Evolutionary conservation across 345 rosid species (phyloP), one percentile per base, ranked within the genome.

Genomic region (Rhodomyrtus tomentosa): DNA sequence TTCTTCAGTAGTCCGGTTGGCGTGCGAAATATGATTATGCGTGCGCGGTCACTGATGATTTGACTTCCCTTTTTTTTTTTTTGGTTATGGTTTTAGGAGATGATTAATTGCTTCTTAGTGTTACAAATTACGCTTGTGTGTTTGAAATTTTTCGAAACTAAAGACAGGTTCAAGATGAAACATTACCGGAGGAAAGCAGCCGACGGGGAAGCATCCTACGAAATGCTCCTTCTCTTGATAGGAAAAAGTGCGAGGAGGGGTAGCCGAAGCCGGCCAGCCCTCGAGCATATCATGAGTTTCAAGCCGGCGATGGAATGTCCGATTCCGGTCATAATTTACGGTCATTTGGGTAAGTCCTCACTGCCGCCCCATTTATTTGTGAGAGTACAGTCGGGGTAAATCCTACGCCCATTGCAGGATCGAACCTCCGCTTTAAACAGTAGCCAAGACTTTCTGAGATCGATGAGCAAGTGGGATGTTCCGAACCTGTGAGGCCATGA

Each of bases 241-340:
- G 32, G 32, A 1, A 18, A 18, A 62, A 20, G 24, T 62, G 24
- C 5, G 0, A 62, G 13, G 18, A 62, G 76, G 42, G 76, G 42
- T 7, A 62, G 24, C 10, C 21, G 8, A 8, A 4, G 10, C 36
- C 9, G 76, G 42, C 38, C 13, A 8, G 32, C 6, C 22, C 1
- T 62, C 5, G 8, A 29, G 0, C 3, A 1, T 62, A 32, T 59
- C 0, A 1, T 18, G 24, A 32, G 5, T 62, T 62, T 16, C 0
- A 0, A 0, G 8, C 3, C 0, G 0, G 5, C 11, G 2, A 62
- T 62, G 0, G 16, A 62, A 15, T 32, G 0, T 32, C 36, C 0
- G 3, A 1, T n/a, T n/a, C n/a, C n/a, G n/a, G n/a, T n/a, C n/a
- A n/a, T n/a, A n/a, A n/a, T n/a, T n/a, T n/a, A n/a, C n/a, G n/a